Base-by-base conservation (phyloP, 345 rosid genomes). In the Dipteronia dyeriana region DNA sequence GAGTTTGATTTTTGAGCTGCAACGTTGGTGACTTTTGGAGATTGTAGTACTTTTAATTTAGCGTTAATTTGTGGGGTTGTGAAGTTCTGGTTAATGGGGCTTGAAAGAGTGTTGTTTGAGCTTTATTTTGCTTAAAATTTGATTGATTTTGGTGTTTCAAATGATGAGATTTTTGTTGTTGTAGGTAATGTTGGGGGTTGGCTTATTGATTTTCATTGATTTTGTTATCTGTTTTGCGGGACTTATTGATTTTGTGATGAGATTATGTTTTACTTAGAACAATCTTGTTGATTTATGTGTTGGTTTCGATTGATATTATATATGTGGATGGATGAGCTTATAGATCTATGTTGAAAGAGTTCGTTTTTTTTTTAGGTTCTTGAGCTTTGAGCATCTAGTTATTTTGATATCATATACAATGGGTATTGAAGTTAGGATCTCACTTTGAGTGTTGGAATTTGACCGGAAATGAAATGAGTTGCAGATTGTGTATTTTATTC, bases 261-360 rank as follows among this genome's bases (percentile, higher is more conserved):
- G 70, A 70, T 69, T 78, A 63, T 59, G 69, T 49, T 68, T 83
- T 76, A 70, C 4, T 47, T 75, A 39, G 59, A 49, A 9, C 45
- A 59, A 64, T 45, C 67, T 6, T 60, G 23, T 74, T 81, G 57
- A 53, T 71, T 69, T 71, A 9, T 74, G 63, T 83, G 77, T 31
- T 66, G 75, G 49, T 76, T 81, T 72, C 74, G 69, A 70, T 71
- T 56, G 53, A 43, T 34, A 34, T 34, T 73, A n/a, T 56, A 17
- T n/a, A 23, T 34, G 20, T 76, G 76, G 51, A 31, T 63, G 72
- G 25, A 22, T 75, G 75, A 77, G 76, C 62, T 73, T 78, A 20
- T 71, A 83, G 87, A 87, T 83, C 86, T 79, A 68, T 25, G 75
- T 49, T 79, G 81, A 45, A 75, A 60, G 25, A 53, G 56, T 66